Percentiles rank a stretch among this genome's conserved stretches.
Evolutionary conservation across 148 eudicot genomes (phyloP).

Genomic region (Camellia sinensis): DNA sequence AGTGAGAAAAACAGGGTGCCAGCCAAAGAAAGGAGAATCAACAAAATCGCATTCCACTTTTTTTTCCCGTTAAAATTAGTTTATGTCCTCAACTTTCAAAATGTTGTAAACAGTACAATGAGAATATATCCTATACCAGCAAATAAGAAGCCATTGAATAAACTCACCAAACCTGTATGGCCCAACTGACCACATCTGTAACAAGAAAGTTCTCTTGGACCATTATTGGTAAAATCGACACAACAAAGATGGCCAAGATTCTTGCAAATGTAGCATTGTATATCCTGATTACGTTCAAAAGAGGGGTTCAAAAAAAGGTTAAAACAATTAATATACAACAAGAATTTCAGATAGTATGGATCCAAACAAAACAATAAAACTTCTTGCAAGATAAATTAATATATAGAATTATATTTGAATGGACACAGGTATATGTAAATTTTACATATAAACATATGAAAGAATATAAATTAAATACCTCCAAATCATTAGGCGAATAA

Average conservation of each 20-base stretch:
- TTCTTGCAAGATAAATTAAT: background rate
- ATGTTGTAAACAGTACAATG: too few species aligned
- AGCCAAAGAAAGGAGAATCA: too few species aligned
- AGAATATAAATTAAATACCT: conserved; percentile 36
- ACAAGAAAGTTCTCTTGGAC: conserved; percentile 58
- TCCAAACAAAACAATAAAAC: background rate
- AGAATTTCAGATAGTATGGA: background rate
- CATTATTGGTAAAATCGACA: conserved; percentile 35
- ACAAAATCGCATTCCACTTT: too few species aligned
- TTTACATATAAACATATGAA: background rate
- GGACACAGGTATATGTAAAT: too few species aligned
- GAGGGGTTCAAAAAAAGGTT: background rate
- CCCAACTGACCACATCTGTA: conserved; percentile 88
- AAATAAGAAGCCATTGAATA: background rate
- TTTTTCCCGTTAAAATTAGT: too few species aligned
- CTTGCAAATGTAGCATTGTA: too few species aligned
- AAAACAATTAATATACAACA: background rate
- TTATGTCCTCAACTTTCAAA: too few species aligned
- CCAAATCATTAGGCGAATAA: conserved; percentile 68
- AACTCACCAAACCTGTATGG: conserved; percentile 78
- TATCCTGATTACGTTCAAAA: conserved; percentile 1
- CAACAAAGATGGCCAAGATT: too few species aligned
- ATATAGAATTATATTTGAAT: background rate
- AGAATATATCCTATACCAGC: background rate
- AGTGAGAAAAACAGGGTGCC: too few species aligned